Base-by-base conservation (phyloP, 2,329 filamentous ascomycete genomes). In the Claviceps sp. region DNA sequence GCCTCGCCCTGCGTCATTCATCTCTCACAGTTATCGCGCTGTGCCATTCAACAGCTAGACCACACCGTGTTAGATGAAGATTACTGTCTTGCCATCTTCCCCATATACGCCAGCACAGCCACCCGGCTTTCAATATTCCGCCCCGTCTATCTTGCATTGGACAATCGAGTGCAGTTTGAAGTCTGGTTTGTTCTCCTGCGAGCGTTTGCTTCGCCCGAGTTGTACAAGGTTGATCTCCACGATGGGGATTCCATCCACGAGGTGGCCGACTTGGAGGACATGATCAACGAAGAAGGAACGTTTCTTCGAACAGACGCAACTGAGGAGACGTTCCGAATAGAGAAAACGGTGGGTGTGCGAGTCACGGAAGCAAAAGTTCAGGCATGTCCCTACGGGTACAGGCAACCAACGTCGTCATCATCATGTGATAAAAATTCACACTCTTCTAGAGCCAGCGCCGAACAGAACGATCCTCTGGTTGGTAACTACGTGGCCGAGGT, bases 141-240 rank as follows among this genome's bases (percentile, higher is more conserved):
- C n/a, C 91, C 93, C 0, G 83, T 97, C 38, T 96, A 95, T 63
- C 74, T 98, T 37, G 86, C 88, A 3, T 70, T 96, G 45, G 91
- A 97, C 59, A 90, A 81, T 26, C 80, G 90, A 43, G 82, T 95
- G 6, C 74, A 95, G n/a, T 95, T 94, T 61, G 93, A 98, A 65
- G 93, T 96, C 13, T 98, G 93, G 93, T 91, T 95, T 61, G 90
- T 95, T 6, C 72, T 98, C 9, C 68, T 98, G 34, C 81, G 91
- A 56, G 89, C 91, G 0, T 96, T 96, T 65, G 88, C 91, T 0
- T 84, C 95, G 46, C 91, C 93, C 0, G 89, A 96, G 60, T 75
- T 97, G 13, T 97, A 95, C 63, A 87, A 83, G 2, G 63, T 81
- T 16, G 73, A 79, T 42, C 60, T 72, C 9, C 62, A 70, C 13